Conservation (phyloP, 2,329 filamentous ascomycete genomes). For the Arthrobotrys sphaeroides region DNA sequence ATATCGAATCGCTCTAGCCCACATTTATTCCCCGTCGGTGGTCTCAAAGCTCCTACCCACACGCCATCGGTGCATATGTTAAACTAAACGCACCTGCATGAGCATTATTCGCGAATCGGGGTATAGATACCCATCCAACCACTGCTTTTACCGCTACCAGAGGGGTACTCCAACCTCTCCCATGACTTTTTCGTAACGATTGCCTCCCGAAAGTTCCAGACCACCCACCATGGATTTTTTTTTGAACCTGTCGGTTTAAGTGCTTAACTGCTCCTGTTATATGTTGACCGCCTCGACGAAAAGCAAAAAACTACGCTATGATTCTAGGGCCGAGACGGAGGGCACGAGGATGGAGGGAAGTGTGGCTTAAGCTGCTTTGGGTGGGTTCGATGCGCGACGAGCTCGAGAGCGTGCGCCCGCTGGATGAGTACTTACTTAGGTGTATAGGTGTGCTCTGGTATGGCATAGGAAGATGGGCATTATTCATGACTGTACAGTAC, state of each 20-base stretch:
- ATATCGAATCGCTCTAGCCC: neutral
- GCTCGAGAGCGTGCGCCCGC: too few relatives aligned
- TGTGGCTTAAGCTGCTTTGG: constrained; percentile 1
- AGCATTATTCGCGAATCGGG: neutral
- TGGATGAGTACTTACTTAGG: too few relatives aligned
- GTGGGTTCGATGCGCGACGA: constrained; percentile 21
- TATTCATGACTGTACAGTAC: neutral
- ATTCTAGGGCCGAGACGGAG: constrained; percentile 26
- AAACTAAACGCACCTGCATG: constrained; percentile 7
- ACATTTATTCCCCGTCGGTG: constrained; percentile 9
- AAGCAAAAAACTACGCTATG: constrained; percentile 20
- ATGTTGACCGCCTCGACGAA: neutral
- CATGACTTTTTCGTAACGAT: neutral
- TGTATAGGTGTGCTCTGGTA: neutral
- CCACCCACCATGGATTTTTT: neutral
- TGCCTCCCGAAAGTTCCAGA: neutral
- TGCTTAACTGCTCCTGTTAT: too few relatives aligned
- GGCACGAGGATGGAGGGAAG: neutral
- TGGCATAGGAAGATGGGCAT: neutral
- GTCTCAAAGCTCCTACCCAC: neutral
- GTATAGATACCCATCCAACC: constrained; percentile 6
- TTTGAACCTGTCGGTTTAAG: neutral
- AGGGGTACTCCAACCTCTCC: constrained; percentile 9
- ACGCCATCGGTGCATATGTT: neutral
- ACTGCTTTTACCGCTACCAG: neutral